phyloP scores from a whole-genome alignment of 495 filamentous ascomycete genomes.

The Xylaria acuta region DNA sequence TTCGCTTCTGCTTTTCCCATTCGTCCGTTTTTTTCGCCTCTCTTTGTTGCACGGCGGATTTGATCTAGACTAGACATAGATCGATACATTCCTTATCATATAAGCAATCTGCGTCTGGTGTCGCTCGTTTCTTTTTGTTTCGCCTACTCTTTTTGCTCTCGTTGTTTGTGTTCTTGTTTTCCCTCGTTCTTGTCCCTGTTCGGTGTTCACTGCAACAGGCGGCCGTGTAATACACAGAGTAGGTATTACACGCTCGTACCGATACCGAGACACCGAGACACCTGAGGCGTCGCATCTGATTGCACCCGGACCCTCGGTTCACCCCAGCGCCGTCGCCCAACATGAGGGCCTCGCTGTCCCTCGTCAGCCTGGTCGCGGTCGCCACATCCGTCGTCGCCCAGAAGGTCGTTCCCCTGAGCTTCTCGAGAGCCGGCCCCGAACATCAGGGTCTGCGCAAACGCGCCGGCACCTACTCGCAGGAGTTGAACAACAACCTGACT shows the following conservation, averaged over 20 bases:
- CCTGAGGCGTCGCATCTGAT: not conserved
- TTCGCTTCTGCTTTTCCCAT: not conserved
- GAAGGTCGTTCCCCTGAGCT: slow-evolving; percentile 36
- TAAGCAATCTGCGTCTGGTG: not conserved
- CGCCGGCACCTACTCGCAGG: slow-evolving; percentile 43
- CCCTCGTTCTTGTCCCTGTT: not conserved
- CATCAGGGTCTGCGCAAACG: slow-evolving; percentile 31
- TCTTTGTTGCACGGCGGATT: not conserved
- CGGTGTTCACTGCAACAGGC: not conserved
- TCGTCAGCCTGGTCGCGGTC: slow-evolving; percentile 19
- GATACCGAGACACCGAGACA: slow-evolving; percentile 4
- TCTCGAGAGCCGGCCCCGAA: slow-evolving; percentile 29
- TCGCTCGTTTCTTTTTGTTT: slow-evolving; percentile 5
- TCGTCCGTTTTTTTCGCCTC: slow-evolving; percentile 10
- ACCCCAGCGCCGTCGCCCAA: not conserved
- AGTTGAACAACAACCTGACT: slow-evolving; percentile 54
- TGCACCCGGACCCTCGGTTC: not conserved
- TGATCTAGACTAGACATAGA: not conserved
- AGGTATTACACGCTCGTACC: not conserved
- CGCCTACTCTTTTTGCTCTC: not conserved
- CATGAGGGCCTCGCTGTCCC: slow-evolving; percentile 32
- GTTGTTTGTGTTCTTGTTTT: not conserved
- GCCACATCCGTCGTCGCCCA: slow-evolving; percentile 27
- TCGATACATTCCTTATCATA: not conserved
- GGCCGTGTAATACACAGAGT: not conserved